Evolutionary conservation across 2,329 filamentous ascomycete species (phyloP), one percentile per base, ranked within the genome.

Genomic region (Aspergillus melleus): DNA sequence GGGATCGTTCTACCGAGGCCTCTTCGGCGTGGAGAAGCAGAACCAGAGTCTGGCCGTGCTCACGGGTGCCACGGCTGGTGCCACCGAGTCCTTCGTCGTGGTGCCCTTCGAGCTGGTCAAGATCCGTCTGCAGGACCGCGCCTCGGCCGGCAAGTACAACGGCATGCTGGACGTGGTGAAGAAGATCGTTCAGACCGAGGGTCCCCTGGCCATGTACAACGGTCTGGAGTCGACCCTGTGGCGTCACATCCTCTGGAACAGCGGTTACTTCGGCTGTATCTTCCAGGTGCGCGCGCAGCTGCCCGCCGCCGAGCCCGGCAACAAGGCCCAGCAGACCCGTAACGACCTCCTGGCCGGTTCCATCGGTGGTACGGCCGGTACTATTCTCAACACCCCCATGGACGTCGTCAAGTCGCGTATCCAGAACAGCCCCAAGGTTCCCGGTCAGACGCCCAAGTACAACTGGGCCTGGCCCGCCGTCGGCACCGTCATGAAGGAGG

Each of bases 41-140:
- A 98, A 86, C 73, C 95, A 99, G 80, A 86, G 87, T 1, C 86
- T 99, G 60, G 96, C 95, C 24, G 86, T 97, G 66, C 86, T 99
- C 54, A 99, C 95, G 4, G 95, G 95, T 69, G 95, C 95, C 36
- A 91, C 92, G 24, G 95, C 95, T 61, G 95, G 95, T 76, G 95
- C 94, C 39, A 98, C 94, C 60, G 95, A 99, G 80, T 85, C 94
- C 55, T 95, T 99, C 75, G 93, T 98, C 67, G 95, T 99, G 61
- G 95, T 99, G 32, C 95, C 95, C 54, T 99, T 99, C 77, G 95
- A 97, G 83, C 87, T 97, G 60, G 90, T 99, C 84, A 99, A 99
- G 86, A 99, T 99, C 75, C 89, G 95, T 67, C 85, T 99, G 51
- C 95, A 99, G 78, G 95, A 99, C 82, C 92, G 91, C 80, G 92